phyloP scores from a whole-genome alignment of 257 asterid species.

The Solanum sparsipilum region DNA sequence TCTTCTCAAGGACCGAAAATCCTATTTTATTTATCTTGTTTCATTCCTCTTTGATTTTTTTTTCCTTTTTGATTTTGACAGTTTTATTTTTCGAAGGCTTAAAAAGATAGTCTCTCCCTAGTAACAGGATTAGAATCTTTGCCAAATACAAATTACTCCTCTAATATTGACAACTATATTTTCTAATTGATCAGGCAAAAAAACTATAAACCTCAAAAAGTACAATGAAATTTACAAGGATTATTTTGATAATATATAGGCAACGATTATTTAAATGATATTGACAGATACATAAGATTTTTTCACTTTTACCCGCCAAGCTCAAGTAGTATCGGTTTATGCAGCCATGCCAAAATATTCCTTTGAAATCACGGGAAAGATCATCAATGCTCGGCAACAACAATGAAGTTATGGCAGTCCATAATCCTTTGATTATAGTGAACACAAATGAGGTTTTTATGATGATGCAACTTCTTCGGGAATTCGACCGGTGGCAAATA shows the following conservation, averaged over 20 bases:
- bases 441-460: no score
- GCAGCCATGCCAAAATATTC: no score
- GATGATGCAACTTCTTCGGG: no score
- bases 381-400: no score
- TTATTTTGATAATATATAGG: no score
- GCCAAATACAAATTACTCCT: not conserved
- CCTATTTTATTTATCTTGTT: not conserved
- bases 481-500: no score
- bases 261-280: not conserved
- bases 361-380: no score
- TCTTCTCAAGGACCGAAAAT: not conserved
- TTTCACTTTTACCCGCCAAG: not conserved
- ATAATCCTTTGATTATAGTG: no score
- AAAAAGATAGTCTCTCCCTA: not conserved
- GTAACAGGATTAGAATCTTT: not conserved
- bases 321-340: no score
- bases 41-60: no score
- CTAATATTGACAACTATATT: not conserved
- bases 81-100: not conserved
- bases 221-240: not conserved
- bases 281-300: not conserved
- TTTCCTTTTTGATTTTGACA: not conserved
- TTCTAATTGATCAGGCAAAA: not conserved
- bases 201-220: not conserved
- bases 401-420: no score